Base-by-base conservation (phyloP, 2,329 filamentous ascomycete genomes). In the Magnaporthiopsis rhizophila region DNA sequence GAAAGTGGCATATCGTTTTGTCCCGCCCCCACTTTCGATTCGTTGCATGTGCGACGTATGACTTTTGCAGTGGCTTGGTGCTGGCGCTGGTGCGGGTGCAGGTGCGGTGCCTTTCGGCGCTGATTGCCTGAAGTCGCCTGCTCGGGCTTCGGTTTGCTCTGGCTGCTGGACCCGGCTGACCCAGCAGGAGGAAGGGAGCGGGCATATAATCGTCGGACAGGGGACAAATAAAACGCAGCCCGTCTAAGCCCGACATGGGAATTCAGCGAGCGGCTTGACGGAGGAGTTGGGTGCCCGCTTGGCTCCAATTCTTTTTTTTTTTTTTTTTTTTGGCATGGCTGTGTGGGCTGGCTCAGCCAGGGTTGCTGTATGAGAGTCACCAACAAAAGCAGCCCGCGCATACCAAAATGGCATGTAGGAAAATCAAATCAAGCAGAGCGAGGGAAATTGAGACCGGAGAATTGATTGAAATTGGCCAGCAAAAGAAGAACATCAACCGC, bases 1-100 rank as follows among this genome's bases (percentile, higher is more conserved):
- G 59, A 36, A 60, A 26, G 59, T 60, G 32, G 59, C 59, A 60
- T 60, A 30, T 24, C 30, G 59, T 36, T 36, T 60, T 60, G 59
- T 60, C 32, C 59, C 32, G 32, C 59, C 59, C 38, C 59, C 38
- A 30, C 30, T 26, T 38, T 50, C 2, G 38, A 21, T 21, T 50
- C 38, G 38, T 21, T 60, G 30, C 30, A 36, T 60, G 59, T 60
- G 38, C 38, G 59, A 60, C 59, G 32, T 60, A 32, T 60, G 59
- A 32, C 38, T 50, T 50, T 50, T 50, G 38, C 38, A 50, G 38
- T 50, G 38, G 38, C 38, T 50, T 50, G 38, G 38, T 50, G 15
- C 18, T 50, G 38, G 38, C 18, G 38, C 38, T 50, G 38, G 38
- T 4, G 38, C 38, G 30, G 30, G 30, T 30, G 30, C 30, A 26